These are phyloP conservation scores for Salix dunnii DNA, from an alignment of 345 rosid species.

Conservation along the genomic window DNA sequence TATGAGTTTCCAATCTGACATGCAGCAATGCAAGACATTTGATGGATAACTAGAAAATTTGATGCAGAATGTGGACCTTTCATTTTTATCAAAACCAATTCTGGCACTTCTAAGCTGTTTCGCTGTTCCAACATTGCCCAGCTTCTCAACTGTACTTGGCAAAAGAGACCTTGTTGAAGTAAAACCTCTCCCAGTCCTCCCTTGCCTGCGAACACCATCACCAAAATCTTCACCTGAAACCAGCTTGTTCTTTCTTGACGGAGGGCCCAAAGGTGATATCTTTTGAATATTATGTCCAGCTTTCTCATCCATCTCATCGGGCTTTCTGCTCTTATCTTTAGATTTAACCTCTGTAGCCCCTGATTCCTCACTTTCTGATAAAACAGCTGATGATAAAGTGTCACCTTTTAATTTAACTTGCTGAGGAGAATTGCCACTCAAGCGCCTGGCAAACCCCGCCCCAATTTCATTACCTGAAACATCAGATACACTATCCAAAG, in stretches of 20 bases:
- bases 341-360: constrained; percentile 73
- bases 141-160: constrained; percentile 60
- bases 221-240: constrained; percentile 62
- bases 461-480: constrained; percentile 61
- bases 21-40: not conserved
- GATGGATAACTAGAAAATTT: constrained; percentile 7
- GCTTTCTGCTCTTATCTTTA: constrained; percentile 61
- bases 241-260: constrained; percentile 77
- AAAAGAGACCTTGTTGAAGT: constrained; percentile 56
- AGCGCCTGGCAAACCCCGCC: constrained; percentile 57
- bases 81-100: constrained; percentile 64
- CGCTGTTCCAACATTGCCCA: constrained; percentile 68
- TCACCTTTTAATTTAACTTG: constrained; percentile 72
- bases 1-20: constrained; percentile 18
- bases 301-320: constrained; percentile 78
- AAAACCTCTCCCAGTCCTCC: constrained; percentile 73
- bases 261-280: constrained; percentile 44
- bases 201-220: constrained; percentile 78
- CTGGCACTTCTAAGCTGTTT: constrained; percentile 81
- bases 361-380: constrained; percentile 94
- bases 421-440: constrained; percentile 68
- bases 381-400: constrained; percentile 55
- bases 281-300: constrained; percentile 60
- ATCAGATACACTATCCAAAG: constrained; percentile 62
- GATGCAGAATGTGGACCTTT: constrained; percentile 51